Evolutionary conservation across 768 basidiomycete species (phyloP), one percentile per base, ranked within the genome.

Genomic region (Pleurotus platypus): DNA sequence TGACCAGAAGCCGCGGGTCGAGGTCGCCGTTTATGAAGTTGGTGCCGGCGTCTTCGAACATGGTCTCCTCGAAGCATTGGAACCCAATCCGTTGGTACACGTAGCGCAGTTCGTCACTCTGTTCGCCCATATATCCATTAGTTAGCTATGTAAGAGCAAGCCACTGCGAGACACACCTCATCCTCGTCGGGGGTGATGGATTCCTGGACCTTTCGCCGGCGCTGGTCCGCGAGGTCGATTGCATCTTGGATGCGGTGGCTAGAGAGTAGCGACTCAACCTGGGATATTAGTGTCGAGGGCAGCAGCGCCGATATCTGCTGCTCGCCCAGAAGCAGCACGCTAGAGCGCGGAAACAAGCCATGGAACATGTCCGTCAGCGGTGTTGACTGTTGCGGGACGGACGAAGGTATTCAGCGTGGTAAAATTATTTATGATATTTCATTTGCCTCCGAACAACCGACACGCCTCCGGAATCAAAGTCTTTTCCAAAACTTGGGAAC

Each of bases 21-120:
- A 92, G 71, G 46, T 87, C 83, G 37, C 92, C 93, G 55, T 84
- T 79, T 64, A 89, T 85, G 57, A 96, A 79, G 63, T 90, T 81
- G 60, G 80, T 82, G 15, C 87, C 88, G 1, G 94, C 93, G 57
- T 92, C 88, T 59, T 89, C 86, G 67, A 97, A 95, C 49, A 86
- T 75, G 0, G 91, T 92, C 67, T 92, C 90, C 27, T 76, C 68
- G 66, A 95, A 79, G 62, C 87, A 87, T 67, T 86, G 81, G 66
- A 90, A 90, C 13, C 90, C 94, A 54, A 95, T 82, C 35, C 85
- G 84, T 62, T 92, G 89, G 66, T 91, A 90, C 37, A 92, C 78
- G 62, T 91, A 92, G 58, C 80, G 80, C 48, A 94, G 73, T 63
- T 90, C 89, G 35, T 89, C 87, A 70, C 75, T 79, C 86, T 77